Conservation (phyloP, 495 filamentous ascomycete species). For the Penicillium pancosmium region DNA sequence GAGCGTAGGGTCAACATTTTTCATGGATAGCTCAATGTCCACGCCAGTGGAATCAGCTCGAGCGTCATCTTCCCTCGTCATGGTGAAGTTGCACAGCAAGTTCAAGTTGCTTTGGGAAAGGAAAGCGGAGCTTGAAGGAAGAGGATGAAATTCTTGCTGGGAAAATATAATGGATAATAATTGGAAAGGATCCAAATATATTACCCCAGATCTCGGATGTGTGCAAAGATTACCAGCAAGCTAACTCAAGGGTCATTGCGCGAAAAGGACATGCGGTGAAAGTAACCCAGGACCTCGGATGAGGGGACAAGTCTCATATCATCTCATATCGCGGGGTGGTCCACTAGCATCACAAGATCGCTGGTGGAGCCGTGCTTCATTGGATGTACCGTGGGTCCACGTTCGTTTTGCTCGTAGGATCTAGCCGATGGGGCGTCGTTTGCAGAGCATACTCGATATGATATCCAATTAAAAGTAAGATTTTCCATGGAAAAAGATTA, state of each 20-base stretch:
- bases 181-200: background rate
- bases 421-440: background rate
- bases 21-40: slow-evolving; percentile 26
- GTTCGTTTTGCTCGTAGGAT: background rate
- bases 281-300: background rate
- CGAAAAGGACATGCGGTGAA: background rate
- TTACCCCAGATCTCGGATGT: no score
- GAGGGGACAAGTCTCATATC: background rate
- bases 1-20: slow-evolving; percentile 33
- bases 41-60: slow-evolving; percentile 3
- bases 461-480: background rate
- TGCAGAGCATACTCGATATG: background rate
- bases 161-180: background rate
- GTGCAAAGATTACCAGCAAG: no score
- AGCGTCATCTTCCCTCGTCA: slow-evolving; percentile 18
- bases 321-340: background rate
- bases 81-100: slow-evolving; percentile 3
- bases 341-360: background rate
- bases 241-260: no score
- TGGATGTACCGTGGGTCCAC: slow-evolving; percentile 1
- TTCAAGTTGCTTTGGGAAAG: background rate
- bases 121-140: background rate
- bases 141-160: background rate
- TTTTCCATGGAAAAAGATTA: background rate
- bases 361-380: background rate